Conservation (phyloP, 140 eudicot genomes). For the Anethum foeniculum region DNA sequence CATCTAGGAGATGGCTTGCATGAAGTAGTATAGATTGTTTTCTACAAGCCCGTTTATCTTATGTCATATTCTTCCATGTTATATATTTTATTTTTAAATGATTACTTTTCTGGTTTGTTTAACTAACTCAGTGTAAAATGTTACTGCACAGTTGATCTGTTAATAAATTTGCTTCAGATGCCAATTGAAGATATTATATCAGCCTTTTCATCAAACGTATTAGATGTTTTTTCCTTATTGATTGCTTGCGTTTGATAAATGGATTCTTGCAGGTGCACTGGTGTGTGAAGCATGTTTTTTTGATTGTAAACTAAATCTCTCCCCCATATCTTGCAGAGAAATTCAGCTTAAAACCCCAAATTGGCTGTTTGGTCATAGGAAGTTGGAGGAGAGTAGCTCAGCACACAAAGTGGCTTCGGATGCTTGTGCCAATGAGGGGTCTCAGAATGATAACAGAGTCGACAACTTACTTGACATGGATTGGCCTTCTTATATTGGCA, state of each 20-base stretch:
- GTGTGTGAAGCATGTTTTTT: neutral
- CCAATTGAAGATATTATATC: neutral
- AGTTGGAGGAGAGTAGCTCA: conserved; percentile 51
- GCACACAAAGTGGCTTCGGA: conserved; percentile 37
- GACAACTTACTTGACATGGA: conserved; percentile 46
- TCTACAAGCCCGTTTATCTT: neutral
- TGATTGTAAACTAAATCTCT: neutral
- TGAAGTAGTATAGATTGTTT: neutral
- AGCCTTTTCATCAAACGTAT: neutral
- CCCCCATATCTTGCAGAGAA: conserved; percentile 50
- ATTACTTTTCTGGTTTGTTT: neutral
- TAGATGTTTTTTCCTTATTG: neutral
- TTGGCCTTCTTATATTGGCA: conserved; percentile 51
- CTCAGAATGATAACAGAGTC: conserved; percentile 38
- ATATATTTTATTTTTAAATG: neutral
- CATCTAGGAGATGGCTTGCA: neutral
- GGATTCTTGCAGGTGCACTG: conserved; percentile 2
- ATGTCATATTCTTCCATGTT: neutral
- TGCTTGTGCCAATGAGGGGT: conserved; percentile 31
- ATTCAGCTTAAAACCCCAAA: conserved; percentile 96
- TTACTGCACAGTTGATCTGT: neutral
- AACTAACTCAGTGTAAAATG: neutral
- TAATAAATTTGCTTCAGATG: neutral
- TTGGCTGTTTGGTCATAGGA: conserved; percentile 96
- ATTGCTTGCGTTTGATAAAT: neutral